phyloP scores from a whole-genome alignment of 306 rosid genomes.

The Inga oerstediana region DNA sequence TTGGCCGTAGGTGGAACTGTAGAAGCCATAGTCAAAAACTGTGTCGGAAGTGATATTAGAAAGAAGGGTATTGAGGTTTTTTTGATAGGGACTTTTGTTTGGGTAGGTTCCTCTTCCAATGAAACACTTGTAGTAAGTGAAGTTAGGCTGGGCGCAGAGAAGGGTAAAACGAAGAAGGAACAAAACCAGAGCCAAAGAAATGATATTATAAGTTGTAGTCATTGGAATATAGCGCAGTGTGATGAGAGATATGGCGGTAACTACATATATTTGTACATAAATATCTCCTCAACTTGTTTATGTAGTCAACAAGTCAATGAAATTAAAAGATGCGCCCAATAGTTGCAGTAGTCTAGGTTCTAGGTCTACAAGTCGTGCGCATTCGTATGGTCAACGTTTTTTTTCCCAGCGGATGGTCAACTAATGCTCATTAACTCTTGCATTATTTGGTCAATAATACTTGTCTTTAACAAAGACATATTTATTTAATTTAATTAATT shows the following conservation, averaged over 20 bases:
- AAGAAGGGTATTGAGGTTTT: neutral
- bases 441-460: too few species aligned
- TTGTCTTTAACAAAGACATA: too few species aligned
- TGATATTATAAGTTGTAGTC: neutral
- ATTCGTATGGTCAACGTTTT: neutral
- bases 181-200: neutral
- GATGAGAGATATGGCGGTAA: neutral
- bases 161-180: neutral
- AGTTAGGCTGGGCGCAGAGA: neutral
- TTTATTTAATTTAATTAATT: too few species aligned
- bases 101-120: neutral
- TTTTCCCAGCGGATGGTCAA: too few species aligned
- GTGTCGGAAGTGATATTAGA: neutral
- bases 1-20: neutral
- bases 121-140: neutral
- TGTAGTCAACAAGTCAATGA: neutral
- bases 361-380: neutral
- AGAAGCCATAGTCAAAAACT: neutral
- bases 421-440: neutral
- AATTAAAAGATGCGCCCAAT: neutral
- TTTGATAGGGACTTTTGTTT: neutral
- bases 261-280: neutral
- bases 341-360: neutral
- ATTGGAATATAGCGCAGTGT: neutral
- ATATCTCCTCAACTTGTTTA: neutral